Percentiles rank a stretch among this genome's conserved stretches.
Evolutionary conservation across 2,329 filamentous ascomycete species (phyloP).

Genomic region (Cercospora sesami): DNA sequence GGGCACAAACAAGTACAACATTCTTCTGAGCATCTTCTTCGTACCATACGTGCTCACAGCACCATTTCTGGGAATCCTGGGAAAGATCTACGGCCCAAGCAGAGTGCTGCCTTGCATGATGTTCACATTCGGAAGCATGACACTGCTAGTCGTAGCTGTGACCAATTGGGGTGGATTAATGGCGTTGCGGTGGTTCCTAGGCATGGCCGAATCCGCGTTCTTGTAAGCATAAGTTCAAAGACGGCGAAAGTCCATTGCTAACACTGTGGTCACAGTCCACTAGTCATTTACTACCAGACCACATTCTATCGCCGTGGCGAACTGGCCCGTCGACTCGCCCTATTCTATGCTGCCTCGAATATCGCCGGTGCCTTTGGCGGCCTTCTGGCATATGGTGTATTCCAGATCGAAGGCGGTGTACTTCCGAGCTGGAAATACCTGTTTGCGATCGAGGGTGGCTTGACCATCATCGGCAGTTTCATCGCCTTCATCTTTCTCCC

Average conservation of each 20-base stretch:
- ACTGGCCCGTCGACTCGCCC: constrained; percentile 66
- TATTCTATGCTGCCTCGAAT: constrained; percentile 75
- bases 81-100: constrained; percentile 66
- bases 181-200: constrained; percentile 67
- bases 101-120: constrained; percentile 58
- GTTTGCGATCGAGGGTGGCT: constrained; percentile 61
- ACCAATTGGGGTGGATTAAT: constrained; percentile 66
- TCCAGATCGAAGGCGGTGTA: constrained; percentile 56
- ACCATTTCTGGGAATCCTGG: constrained; percentile 64
- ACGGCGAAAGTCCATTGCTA: neutral
- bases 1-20: constrained; percentile 61
- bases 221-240: neutral
- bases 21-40: constrained; percentile 71
- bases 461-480: constrained; percentile 58
- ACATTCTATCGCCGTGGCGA: constrained; percentile 71
- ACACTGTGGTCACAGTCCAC: constrained; percentile 62
- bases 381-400: constrained; percentile 61
- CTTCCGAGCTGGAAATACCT: constrained; percentile 63
- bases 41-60: constrained; percentile 72
- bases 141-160: constrained; percentile 58
- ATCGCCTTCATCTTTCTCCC: constrained; percentile 72
- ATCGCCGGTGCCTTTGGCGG: constrained; percentile 69
- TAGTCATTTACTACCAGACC: constrained; percentile 63
- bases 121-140: constrained; percentile 66
- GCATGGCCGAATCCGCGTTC: constrained; percentile 11